Evolutionary conservation across 2,329 filamentous ascomycete species (phyloP).

Genomic region (Huntiella abstrusa): DNA sequence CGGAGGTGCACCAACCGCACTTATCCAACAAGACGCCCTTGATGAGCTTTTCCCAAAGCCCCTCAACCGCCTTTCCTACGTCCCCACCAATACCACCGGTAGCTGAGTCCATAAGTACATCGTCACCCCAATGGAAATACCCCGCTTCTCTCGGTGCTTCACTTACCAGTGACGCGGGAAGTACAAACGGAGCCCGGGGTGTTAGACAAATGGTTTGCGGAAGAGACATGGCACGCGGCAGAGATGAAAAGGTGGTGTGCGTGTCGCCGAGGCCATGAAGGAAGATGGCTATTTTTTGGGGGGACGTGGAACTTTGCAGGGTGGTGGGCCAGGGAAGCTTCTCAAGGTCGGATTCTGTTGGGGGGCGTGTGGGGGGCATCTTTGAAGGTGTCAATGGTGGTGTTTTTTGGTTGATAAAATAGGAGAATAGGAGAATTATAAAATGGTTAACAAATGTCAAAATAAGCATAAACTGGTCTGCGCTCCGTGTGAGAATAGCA

Average conservation of each 20-base stretch:
- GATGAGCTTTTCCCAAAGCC: slow-evolving; percentile 33
- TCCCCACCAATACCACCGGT: slow-evolving; percentile 40
- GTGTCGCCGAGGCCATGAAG: slow-evolving; percentile 74
- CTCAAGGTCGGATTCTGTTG: slow-evolving; percentile 31
- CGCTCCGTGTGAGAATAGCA: no score
- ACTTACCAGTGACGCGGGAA: slow-evolving; percentile 42
- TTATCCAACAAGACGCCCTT: slow-evolving; percentile 29
- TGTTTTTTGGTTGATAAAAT: no score
- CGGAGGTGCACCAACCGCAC: slow-evolving; percentile 39
- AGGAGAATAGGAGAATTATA: background rate
- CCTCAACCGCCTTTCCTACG: slow-evolving; percentile 31
- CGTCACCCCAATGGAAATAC: slow-evolving; percentile 49
- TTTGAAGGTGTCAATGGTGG: slow-evolving; percentile 10
- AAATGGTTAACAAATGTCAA: background rate
- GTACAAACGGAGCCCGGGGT: slow-evolving; percentile 50
- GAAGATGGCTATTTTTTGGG: slow-evolving; percentile 54
- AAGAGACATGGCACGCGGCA: slow-evolving; percentile 50
- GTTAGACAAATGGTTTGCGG: slow-evolving; percentile 62
- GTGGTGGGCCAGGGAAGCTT: slow-evolving; percentile 25
- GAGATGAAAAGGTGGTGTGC: slow-evolving; percentile 45
- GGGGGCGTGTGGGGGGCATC: slow-evolving; percentile 23
- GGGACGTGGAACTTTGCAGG: slow-evolving; percentile 32
- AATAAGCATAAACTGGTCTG: background rate
- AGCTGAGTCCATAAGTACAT: slow-evolving; percentile 32
- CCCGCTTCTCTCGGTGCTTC: slow-evolving; percentile 12